A percentile compares a stretch with the other conserved stretches of the same genome.
phyloP scores from a whole-genome alignment of 2,329 filamentous ascomycete genomes.

The Pseudocercospora crystallina region DNA sequence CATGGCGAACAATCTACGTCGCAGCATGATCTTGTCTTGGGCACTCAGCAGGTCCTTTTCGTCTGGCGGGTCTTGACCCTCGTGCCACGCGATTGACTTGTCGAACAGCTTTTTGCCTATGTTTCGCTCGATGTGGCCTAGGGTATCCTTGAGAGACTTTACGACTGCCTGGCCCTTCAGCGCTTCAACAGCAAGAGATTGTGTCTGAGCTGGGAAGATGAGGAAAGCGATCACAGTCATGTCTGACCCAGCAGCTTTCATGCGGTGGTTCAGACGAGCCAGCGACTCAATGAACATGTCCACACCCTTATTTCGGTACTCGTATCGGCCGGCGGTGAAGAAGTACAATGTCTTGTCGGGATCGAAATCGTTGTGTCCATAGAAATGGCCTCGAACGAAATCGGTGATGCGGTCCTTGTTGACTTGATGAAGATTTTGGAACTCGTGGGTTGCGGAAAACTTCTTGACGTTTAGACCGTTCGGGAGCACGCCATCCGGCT shows the following conservation, averaged over 20 bases:
- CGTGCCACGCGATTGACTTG: slow-evolving; percentile 90
- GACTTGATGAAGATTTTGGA: slow-evolving; percentile 95
- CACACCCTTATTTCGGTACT: slow-evolving; percentile 97
- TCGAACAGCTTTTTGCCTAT: slow-evolving; percentile 95
- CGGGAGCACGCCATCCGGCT: slow-evolving; percentile 92
- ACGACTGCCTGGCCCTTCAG: slow-evolving; percentile 96
- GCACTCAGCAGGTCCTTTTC: slow-evolving; percentile 93
- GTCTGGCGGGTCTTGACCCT: slow-evolving; percentile 88
- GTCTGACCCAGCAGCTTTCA: slow-evolving; percentile 82
- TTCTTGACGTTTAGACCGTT: slow-evolving; percentile 98
- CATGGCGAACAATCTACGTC: slow-evolving; percentile 92
- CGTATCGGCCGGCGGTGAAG: slow-evolving; percentile 95
- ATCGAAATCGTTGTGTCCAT: slow-evolving; percentile 96
- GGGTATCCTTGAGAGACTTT: slow-evolving; percentile 90
- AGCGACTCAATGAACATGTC: slow-evolving; percentile 99
- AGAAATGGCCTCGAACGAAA: slow-evolving; percentile 97
- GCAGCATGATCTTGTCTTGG: slow-evolving; percentile 88
- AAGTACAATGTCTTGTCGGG: slow-evolving; percentile 96
- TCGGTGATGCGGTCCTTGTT: slow-evolving; percentile 98
- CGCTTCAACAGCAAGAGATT: slow-evolving; percentile 90
- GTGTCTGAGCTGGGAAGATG: slow-evolving; percentile 97
- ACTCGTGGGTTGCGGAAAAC: slow-evolving; percentile 97
- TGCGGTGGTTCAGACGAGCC: slow-evolving; percentile 87
- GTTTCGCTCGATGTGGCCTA: slow-evolving; percentile 87
- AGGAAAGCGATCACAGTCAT: slow-evolving; percentile 96